Evolutionary conservation across 2,329 filamentous ascomycete species (phyloP).

Genomic region (Neofusicoccum laricinum): DNA sequence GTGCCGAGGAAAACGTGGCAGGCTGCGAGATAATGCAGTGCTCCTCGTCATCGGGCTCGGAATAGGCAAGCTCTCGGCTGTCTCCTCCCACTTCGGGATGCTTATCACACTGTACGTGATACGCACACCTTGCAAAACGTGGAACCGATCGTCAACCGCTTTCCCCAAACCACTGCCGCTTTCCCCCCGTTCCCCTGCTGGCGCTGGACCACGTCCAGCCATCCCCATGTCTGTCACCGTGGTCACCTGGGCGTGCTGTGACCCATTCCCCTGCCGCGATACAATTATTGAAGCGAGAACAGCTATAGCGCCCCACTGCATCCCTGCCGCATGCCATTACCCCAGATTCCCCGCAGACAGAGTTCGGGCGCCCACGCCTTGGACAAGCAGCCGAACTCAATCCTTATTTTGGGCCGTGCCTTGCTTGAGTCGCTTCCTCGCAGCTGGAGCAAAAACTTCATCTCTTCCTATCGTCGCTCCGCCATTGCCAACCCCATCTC

Average conservation of each 20-base stretch:
- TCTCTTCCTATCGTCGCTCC: background rate
- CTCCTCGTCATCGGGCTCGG: background rate
- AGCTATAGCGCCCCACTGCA: background rate
- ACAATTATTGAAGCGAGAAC: background rate
- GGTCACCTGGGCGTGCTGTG: background rate
- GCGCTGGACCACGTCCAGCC: background rate
- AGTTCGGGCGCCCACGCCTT: background rate
- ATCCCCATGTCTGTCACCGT: background rate
- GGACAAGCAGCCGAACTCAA: background rate
- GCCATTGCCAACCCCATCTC: background rate
- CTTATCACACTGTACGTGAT: background rate
- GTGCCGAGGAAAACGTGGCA: background rate
- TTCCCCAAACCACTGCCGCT: background rate
- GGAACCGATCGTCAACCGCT: background rate
- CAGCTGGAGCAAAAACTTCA: background rate
- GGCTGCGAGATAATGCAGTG: background rate
- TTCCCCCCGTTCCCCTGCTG: background rate
- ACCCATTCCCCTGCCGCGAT: background rate
- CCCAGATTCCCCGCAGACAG: constrained; percentile 11
- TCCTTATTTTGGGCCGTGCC: background rate
- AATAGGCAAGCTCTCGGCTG: background rate
- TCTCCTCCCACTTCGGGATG: background rate
- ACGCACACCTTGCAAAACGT: background rate
- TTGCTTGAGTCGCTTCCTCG: background rate
- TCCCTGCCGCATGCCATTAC: background rate